A percentile compares a stretch with the other conserved stretches of the same genome.
phyloP scores from a whole-genome alignment of 1,139 yeast species.

The Yarrowia galli region DNA sequence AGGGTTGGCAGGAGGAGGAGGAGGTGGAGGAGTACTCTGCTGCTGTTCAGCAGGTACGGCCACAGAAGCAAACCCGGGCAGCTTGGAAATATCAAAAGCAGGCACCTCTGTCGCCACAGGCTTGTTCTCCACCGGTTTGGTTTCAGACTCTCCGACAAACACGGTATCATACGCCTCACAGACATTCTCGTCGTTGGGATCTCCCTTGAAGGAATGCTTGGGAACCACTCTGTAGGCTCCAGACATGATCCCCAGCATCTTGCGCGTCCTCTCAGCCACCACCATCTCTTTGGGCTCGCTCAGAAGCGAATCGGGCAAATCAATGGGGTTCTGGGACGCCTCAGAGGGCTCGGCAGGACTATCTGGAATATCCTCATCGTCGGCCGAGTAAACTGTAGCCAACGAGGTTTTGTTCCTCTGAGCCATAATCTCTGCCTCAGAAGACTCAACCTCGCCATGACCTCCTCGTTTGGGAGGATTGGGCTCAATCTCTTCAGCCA shows the following conservation, averaged over 20 bases:
- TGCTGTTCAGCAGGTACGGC: background rate
- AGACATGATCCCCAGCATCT: constrained; percentile 33
- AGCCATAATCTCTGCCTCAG: constrained; percentile 47
- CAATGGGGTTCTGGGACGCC: constrained; percentile 39
- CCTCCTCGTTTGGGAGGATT: constrained; percentile 48
- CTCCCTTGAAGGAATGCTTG: constrained; percentile 24
- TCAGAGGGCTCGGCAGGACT: constrained; percentile 47
- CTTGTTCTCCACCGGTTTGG: background rate
- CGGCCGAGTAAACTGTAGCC: constrained; percentile 46
- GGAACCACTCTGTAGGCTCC: constrained; percentile 34
- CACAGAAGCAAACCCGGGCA: constrained; percentile 28
- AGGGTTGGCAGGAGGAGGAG: constrained; percentile 6
- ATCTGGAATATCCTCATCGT: constrained; percentile 47
- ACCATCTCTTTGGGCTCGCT: constrained; percentile 12
- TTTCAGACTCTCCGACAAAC: constrained; percentile 15
- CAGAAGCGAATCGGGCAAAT: constrained; percentile 21
- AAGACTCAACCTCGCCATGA: constrained; percentile 43
- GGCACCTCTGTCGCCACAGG: background rate
- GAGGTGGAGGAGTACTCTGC: constrained; percentile 9
- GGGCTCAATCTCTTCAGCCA: constrained; percentile 40
- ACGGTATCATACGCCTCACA: constrained; percentile 34
- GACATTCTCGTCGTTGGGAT: background rate
- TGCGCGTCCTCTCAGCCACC: constrained; percentile 28
- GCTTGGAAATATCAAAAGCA: constrained; percentile 30
- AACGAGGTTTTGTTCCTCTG: constrained; percentile 47